Percentiles rank a stretch among this genome's conserved stretches.
These are phyloP conservation scores for Candida argentea DNA, from an alignment of 805 yeast genomes.

Conservation along the genomic window DNA sequence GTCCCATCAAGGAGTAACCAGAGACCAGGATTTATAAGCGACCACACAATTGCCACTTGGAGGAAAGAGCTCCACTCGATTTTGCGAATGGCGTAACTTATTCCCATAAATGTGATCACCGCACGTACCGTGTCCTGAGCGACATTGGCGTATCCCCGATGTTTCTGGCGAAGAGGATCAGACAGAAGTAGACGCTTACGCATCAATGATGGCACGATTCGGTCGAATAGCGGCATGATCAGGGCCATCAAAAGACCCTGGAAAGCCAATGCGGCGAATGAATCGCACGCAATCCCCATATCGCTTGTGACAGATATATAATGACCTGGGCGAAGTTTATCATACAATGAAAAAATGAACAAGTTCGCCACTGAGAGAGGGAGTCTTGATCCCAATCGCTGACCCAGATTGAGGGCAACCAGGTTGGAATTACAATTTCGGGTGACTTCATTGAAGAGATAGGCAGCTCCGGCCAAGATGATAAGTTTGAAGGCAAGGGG, in stretches of 20 bases:
- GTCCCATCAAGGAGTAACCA: conserved; percentile 63
- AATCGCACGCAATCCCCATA: conserved; percentile 6
- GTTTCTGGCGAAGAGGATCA: conserved; percentile 24
- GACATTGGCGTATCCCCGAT: conserved; percentile 16
- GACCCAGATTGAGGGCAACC: too few relatives aligned
- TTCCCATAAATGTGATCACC: conserved; percentile 56
- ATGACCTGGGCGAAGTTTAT: conserved; percentile 6
- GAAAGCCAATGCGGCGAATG: conserved; percentile 21
- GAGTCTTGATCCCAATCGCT: too few relatives aligned
- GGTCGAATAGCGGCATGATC: conserved; percentile 37
- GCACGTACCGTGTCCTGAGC: conserved; percentile 31
- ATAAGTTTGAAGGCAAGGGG: conserved; percentile 11
- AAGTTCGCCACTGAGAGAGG: conserved; percentile 8
- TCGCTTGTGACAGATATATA: conserved; percentile 3
- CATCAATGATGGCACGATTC: conserved; percentile 17
- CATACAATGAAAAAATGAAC: conserved; percentile 7
- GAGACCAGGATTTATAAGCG: conserved; percentile 49
- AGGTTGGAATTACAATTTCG: conserved; percentile 43
- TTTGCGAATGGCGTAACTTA: conserved; percentile 59
- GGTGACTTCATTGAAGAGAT: conserved; percentile 42
- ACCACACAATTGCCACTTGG: conserved; percentile 58
- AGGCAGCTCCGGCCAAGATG: conserved; percentile 36
- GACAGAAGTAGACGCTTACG: conserved; percentile 26
- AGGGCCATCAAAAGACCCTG: conserved; percentile 55
- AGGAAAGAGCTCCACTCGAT: conserved; percentile 58